Base-by-base conservation (phyloP, 257 asterid species). In the Primulina huaijiensis region DNA sequence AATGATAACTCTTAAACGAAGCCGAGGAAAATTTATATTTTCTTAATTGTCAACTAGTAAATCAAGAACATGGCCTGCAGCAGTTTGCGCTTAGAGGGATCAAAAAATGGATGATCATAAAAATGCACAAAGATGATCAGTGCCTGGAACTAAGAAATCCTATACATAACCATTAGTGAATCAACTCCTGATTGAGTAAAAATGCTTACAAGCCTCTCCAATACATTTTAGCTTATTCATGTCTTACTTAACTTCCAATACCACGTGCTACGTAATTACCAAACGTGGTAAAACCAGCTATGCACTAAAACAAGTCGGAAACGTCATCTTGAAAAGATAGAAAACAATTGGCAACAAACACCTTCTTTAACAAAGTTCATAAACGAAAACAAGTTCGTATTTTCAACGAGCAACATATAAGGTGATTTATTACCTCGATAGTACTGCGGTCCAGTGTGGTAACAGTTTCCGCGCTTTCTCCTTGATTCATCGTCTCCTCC, bases 401-500 rank as follows among this genome's bases (percentile, higher is more conserved):
- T 6, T 67, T 17, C 20, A 21, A 19, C 2, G 14, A 16, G 34
- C 21, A 19, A 17, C 55, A 62, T 16, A 17, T 53, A 64, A 14
- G 8, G 61, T 55, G 57, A 38, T 69, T 5, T 72, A 72, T 79
- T 81, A 92, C 98, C 97, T 92, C 93, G 31, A 72, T 68, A 50
- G 89, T 72, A 81, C 76, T 76, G 20, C 85, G 72, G 38, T 78
- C 78, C 72, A 75, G 57, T 1, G 85, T 35, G 27, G 87, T 59
- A 77, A 74, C 65, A 66, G 92, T n/a, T 70, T 86, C 80, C 38
- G 82, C 56, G 69, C 71, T 76, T 64, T 85, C 91, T 77, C 89
- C 97, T 84, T 88, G 96, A 82, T 83, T 92, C 96, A 87, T 85
- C 82, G 50, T 82, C 85, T 38, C 76, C 84, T 67, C 86, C 76